Conservation (phyloP, 306 rosid species). For the Ormosia emarginata region DNA sequence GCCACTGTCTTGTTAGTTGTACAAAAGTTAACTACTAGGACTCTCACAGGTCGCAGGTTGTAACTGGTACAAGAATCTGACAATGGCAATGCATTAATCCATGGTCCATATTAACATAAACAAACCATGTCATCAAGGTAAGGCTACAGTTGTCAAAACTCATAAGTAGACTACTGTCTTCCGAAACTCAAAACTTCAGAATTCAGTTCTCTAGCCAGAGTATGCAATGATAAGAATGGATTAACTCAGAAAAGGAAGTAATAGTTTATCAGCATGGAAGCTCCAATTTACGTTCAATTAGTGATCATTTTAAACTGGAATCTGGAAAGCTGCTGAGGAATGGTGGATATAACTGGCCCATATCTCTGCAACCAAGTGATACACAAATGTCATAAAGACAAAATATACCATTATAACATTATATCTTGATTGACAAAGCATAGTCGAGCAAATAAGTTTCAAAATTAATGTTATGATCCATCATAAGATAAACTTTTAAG, state of each 20-base stretch:
- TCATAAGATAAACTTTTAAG: neutral
- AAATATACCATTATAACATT: neutral
- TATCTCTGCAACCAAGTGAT: constrained; percentile 66
- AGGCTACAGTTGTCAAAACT: neutral
- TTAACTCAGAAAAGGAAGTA: neutral
- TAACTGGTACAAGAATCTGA: neutral
- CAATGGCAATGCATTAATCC: neutral
- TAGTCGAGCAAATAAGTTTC: neutral
- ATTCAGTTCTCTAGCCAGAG: constrained; percentile 22
- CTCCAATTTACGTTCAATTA: constrained; percentile 34
- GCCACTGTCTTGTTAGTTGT: neutral
- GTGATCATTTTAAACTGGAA: constrained; percentile 97
- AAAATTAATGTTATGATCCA: neutral
- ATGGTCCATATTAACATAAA: neutral
- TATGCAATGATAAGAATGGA: constrained; percentile 20
- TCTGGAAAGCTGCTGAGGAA: constrained; percentile 96
- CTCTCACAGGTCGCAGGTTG: neutral
- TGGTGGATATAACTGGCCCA: constrained; percentile 93
- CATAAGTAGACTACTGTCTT: neutral
- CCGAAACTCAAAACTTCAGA: neutral
- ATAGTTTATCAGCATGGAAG: neutral
- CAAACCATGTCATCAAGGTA: neutral
- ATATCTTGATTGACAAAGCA: neutral
- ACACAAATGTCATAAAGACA: neutral
- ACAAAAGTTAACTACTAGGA: neutral